Percentiles rank a stretch among this genome's conserved stretches.
Evolutionary conservation across 805 yeast genomes (phyloP).

Genomic region (Candida silvatica): DNA sequence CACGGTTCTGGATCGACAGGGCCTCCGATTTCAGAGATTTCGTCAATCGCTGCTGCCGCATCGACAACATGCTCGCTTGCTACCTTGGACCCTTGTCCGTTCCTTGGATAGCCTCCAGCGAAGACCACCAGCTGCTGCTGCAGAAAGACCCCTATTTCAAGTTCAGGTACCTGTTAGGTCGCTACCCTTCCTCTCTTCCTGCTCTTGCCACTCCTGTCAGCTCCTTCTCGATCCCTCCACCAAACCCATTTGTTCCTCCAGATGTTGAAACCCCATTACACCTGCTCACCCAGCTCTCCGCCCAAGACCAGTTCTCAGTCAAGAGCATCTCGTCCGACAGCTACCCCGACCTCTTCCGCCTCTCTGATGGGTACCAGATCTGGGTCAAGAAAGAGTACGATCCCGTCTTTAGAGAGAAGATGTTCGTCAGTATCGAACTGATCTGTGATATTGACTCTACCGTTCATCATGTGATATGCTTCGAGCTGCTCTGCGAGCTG

Average conservation of each 20-base stretch:
- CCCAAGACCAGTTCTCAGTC: slow-evolving; percentile 21
- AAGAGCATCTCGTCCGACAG: slow-evolving; percentile 18
- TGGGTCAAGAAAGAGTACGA: slow-evolving; percentile 40
- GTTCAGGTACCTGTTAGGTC: slow-evolving; percentile 28
- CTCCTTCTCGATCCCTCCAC: slow-evolving; percentile 18
- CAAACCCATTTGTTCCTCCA: slow-evolving; percentile 29
- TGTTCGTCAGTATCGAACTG: slow-evolving; percentile 39
- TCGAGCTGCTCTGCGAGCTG: slow-evolving; percentile 46
- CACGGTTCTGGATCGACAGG: slow-evolving; percentile 4
- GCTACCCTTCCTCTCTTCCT: no score
- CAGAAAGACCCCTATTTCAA: slow-evolving; percentile 39
- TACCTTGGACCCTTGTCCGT: no score
- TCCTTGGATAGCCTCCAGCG: no score
- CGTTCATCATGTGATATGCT: slow-evolving; percentile 33
- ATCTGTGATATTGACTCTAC: slow-evolving; percentile 17
- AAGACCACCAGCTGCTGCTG: no score
- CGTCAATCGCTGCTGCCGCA: no score
- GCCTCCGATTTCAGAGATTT: not conserved
- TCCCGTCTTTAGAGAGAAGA: slow-evolving; percentile 21
- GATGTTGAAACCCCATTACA: slow-evolving; percentile 21
- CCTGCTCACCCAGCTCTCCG: slow-evolving; percentile 17
- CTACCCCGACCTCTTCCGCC: slow-evolving; percentile 29
- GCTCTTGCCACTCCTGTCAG: no score
- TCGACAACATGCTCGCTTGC: no score
- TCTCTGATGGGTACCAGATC: slow-evolving; percentile 30